Evolutionary conservation across 1,139 yeast genomes (phyloP), one percentile per base, ranked within the genome.

Genomic region (Geotrichum aggregatum): DNA sequence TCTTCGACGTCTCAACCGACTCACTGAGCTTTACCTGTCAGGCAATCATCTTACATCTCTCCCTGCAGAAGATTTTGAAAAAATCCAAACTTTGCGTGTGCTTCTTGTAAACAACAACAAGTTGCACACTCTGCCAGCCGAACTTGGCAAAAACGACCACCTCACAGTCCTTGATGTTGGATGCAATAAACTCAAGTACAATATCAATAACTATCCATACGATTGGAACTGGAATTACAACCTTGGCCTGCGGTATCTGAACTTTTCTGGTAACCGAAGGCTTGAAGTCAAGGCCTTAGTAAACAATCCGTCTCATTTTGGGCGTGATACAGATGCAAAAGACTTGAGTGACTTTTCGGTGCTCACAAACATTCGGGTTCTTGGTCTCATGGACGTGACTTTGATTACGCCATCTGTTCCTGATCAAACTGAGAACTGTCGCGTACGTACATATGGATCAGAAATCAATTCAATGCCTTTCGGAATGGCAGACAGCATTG

Each of bases 201-300:
- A 94, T 62, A 88, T 92, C 54, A 85, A 94, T 13, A 92, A 92
- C 66, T 87, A 91, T 80, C 95, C 95, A 5, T 91, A 88, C 65
- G 98, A 92, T 66, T 92, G 98, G 98, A 92, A 88, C 68, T 94
- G 98, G 98, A 84, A 86, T 63, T 83, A 83, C 75, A 94, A 92
- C 65, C 74, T 77, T 52, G 82, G 83, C 45, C 75, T 94, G 66
- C 80, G 76, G 60, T 89, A 86, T 63, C 77, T 94, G 65, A 92
- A 91, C 66, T 83, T 94, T 57, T 87, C 96, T 0, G 98, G 98
- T 41, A 94, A 94, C 66, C 84, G 86, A 64, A 77, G 97, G 58
- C 81, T 94, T 58, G 98, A 92, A 65, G 88, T 92, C 61, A 83
- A 83, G 63, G 84, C 81, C 52, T 76, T 77, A 56, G 83, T 79